Base-by-base conservation (phyloP, 768 basidiomycete genomes). In the Suillus decipiens region DNA sequence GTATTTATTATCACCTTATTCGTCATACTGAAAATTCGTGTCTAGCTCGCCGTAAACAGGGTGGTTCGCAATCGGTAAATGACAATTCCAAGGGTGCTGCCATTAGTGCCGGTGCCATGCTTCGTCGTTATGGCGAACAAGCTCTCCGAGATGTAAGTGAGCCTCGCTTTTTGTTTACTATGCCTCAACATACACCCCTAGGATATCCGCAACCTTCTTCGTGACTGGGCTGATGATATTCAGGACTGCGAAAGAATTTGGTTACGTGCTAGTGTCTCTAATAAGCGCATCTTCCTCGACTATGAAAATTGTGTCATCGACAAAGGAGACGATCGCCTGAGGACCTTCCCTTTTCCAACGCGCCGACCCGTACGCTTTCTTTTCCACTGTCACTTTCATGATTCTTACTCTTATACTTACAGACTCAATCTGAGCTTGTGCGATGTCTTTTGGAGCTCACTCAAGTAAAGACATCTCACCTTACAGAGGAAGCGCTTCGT, bases 281-380 rank as follows among this genome's bases (percentile, higher is more conserved):
- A 97, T 72, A 85, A 90, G 61, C 86, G 87, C 59, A 95, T 92
- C 61, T 98, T 99, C 76, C 80, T 93, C 62, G 95, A 94, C 60
- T 96, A 95, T 69, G 93, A 95, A 15, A 90, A 83, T 3, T 88
- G 91, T 1, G 76, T 88, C 3, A 84, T 98, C 58, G 71, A 78
- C 34, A 95, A 93, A 78, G 84, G 87, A 36, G 96, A 99, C 66
- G 85, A 85, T 37, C 84, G 96, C 42, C 76, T 99, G 36, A 85
- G 95, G 50, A 92, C 89, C 0, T 99, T 96, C 75, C 95, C 96
- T 0, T 99, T 99, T 76, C 96, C 95, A 4, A 99, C 97, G 1
- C 88, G 96, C 45, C 84, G 97, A 67, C 96, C 97, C 15, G 95
- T 95, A 75, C 63, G 91, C 80, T n/a, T 57, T 22, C 42, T 61